Base-by-base conservation (phyloP, 176 grass and related monocot species). In the Poa pratensis region DNA sequence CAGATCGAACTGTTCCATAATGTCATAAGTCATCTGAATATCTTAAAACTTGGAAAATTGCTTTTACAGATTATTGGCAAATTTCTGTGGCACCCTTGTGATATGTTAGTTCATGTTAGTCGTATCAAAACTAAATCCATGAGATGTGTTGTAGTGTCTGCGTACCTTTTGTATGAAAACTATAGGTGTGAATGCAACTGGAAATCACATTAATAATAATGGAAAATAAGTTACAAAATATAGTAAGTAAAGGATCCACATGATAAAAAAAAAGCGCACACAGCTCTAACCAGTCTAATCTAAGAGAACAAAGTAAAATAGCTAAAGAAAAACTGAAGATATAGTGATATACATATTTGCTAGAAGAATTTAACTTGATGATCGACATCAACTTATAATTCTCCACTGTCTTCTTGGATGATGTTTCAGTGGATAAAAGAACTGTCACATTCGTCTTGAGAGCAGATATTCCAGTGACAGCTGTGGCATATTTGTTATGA, bases 401-500 rank as follows among this genome's bases (percentile, higher is more conserved):
- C 54, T 79, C 37, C 15, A 23, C 8, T 78, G 55, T n/a, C 35
- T 19, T 79, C 76, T 43, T 78, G 37, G 22, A 27, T 45, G 76
- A 62, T 14, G 54, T 79, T 62, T 78, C 46, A 75, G 39, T 45
- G 55, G 4, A 78, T 75, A 75, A 51, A 67, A 75, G 72, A 78
- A 43, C 55, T 61, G 22, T 61, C 76, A 27, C 55, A 27, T 78
- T 37, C 15, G 20, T 40, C 45, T n/a, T 78, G 34, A 60, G 54
- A 78, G 32, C 34, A 78, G 53, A 78, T 78, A 62, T 78, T 78
- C 55, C 55, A 78, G 24, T 52, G 48, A 32, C 49, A 52, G 16
- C 53, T 75, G 72, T 52, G 60, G 37, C 39, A 71, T 88, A 42
- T 40, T 58, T 51, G 34, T 66, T 84, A 54, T 66, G 39, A 61